phyloP scores from a whole-genome alignment of 179 eudicot species.

The Carnegiea gigantea region DNA sequence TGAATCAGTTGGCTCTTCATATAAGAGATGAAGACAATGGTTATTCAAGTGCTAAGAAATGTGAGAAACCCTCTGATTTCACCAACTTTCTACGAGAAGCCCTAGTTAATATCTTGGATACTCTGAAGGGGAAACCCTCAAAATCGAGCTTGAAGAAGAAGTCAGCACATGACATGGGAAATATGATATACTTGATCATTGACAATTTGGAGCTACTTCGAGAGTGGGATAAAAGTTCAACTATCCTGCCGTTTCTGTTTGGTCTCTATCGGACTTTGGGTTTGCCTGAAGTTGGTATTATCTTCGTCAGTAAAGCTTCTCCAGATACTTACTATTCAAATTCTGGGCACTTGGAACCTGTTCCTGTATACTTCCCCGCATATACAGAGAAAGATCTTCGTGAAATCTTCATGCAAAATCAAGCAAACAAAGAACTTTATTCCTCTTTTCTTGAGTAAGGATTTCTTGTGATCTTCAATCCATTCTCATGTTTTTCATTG shows the following conservation, averaged over 20 bases:
- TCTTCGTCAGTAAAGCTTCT: slow-evolving; percentile 72
- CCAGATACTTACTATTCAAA: slow-evolving; percentile 75
- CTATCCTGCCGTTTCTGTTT: slow-evolving; percentile 65
- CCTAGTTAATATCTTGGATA: slow-evolving; percentile 46
- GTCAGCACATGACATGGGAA: slow-evolving; percentile 43
- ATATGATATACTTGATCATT: slow-evolving; percentile 73
- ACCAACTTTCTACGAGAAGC: slow-evolving; percentile 63
- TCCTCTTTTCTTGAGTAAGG: slow-evolving; percentile 88
- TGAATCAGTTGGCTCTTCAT: slow-evolving; percentile 78
- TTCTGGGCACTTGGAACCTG: slow-evolving; percentile 73
- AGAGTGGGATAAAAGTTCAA: slow-evolving; percentile 80
- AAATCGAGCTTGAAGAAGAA: slow-evolving; percentile 38
- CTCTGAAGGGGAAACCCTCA: slow-evolving; percentile 43
- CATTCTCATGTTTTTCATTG: slow-evolving; percentile 5
- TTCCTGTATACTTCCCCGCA: slow-evolving; percentile 72
- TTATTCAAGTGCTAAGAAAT: slow-evolving; percentile 70
- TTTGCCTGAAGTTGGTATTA: slow-evolving; percentile 71
- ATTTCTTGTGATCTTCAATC: slow-evolving; percentile 4
- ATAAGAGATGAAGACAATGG: slow-evolving; percentile 51
- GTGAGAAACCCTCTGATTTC: slow-evolving; percentile 86
- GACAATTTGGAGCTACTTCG: slow-evolving; percentile 77
- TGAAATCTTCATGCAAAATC: slow-evolving; percentile 59
- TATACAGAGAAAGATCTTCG: slow-evolving; percentile 77
- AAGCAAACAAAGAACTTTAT: slow-evolving; percentile 55
- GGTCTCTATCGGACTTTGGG: slow-evolving; percentile 64